Evolutionary conservation across 768 basidiomycete species (phyloP).

Genomic region (Lentinula detonsa): DNA sequence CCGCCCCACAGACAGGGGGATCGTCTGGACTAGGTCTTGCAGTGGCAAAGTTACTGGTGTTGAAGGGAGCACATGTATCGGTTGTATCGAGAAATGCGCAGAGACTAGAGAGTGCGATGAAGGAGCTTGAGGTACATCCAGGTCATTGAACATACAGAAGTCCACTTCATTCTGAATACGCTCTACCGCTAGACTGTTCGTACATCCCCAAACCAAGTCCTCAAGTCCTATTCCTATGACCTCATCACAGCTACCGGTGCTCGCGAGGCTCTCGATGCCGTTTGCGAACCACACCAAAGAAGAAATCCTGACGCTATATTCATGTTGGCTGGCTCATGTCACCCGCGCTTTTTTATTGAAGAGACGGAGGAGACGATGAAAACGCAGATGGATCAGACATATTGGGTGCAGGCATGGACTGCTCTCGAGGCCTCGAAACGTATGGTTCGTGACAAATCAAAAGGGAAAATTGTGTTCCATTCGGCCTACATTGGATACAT

Average conservation of each 20-base stretch:
- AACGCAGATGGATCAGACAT: constrained; percentile 1
- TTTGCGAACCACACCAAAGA: constrained; percentile 33
- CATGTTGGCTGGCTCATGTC: constrained; percentile 51
- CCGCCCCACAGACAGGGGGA: constrained; percentile 51
- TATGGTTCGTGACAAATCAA: constrained; percentile 51
- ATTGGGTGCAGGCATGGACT: constrained; percentile 21
- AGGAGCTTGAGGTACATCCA: constrained; percentile 54
- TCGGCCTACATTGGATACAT: constrained; percentile 73
- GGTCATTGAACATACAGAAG: neutral
- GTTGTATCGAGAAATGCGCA: constrained; percentile 75
- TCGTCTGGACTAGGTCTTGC: constrained; percentile 76
- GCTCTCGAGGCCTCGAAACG: constrained; percentile 34
- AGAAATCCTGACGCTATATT: constrained; percentile 53
- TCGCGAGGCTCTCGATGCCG: constrained; percentile 39
- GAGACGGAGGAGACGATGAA: constrained; percentile 37
- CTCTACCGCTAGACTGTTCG: constrained; percentile 28
- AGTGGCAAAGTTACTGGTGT: constrained; percentile 61
- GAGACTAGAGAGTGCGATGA: constrained; percentile 55
- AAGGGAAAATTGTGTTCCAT: constrained; percentile 74
- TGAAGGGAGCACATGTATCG: constrained; percentile 74
- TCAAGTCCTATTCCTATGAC: constrained; percentile 47
- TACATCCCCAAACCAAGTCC: constrained; percentile 35
- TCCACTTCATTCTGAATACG: no score
- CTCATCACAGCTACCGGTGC: constrained; percentile 36
- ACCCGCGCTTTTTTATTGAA: constrained; percentile 54